A percentile compares a stretch with the other conserved stretches of the same genome.
phyloP scores from a whole-genome alignment of 2,329 filamentous ascomycete genomes.

The Scedosporium aurantiacum region DNA sequence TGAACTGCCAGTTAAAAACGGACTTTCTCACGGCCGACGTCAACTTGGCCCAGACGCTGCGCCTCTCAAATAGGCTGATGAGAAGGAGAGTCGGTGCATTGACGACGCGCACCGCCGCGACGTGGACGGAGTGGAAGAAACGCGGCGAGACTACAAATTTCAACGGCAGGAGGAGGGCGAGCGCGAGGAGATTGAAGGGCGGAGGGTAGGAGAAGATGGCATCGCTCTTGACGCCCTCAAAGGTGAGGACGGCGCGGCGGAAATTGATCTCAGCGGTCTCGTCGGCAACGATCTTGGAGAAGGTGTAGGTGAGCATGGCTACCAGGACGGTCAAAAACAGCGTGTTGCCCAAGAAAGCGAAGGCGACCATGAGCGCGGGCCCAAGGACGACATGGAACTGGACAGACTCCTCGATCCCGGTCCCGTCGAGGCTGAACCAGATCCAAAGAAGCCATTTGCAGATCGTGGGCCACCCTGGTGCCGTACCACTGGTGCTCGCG shows the following conservation, averaged over 20 bases:
- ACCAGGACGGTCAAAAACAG: constrained; percentile 83
- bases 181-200: constrained; percentile 71
- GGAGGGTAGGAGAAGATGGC: constrained; percentile 74
- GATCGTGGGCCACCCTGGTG: constrained; percentile 23
- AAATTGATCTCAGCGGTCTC: constrained; percentile 77
- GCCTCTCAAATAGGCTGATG: constrained; percentile 61
- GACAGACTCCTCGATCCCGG: constrained; percentile 47
- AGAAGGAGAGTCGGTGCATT: constrained; percentile 65
- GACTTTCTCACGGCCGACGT: neutral
- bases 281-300: constrained; percentile 65
- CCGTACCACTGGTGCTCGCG: constrained; percentile 21
- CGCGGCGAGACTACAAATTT: constrained; percentile 68
- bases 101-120: constrained; percentile 60
- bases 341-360: constrained; percentile 77
- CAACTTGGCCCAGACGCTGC: neutral
- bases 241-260: constrained; percentile 66
- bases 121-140: constrained; percentile 87
- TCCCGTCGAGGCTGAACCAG: constrained; percentile 78
- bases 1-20: constrained; percentile 31
- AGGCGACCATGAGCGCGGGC: constrained; percentile 68
- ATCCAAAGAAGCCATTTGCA: constrained; percentile 88
- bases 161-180: constrained; percentile 62
- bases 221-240: constrained; percentile 78
- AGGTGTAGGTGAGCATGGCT: constrained; percentile 77
- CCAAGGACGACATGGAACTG: constrained; percentile 71